Evolutionary conservation across 2,329 filamentous ascomycete species (phyloP), one percentile per base, ranked within the genome.

Genomic region (Teratosphaeria nubilosa): DNA sequence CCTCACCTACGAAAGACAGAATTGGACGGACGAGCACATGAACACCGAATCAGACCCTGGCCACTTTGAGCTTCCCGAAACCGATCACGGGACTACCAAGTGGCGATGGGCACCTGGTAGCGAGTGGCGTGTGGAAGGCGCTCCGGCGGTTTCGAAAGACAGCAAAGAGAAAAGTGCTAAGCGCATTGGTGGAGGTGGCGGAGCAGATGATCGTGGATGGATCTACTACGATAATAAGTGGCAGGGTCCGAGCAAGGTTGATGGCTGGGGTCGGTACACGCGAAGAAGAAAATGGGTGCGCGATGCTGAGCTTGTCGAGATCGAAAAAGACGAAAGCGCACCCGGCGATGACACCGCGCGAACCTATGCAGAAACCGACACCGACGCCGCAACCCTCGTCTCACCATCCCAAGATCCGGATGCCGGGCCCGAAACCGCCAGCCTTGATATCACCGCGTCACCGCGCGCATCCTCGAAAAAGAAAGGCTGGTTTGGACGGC

Each of bases 181-280:
- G 56, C 61, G 65, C 9, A 57, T 63, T 20, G 64, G 62, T 5
- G 66, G 64, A 6, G 65, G 60, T 13, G 68, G 69, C 7, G 68
- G 67, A 13, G 72, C 72, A n/a, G 76, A 78, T 25, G 86, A 82
- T 3, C 85, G 86, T 65, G 94, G 91, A 1, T 99, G 94, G 94
- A 90, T 96, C 41, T 99, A 94, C 73, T 99, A 96, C 70, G 94
- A 99, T 69, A 97, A 92, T 72, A 96, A 96, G 87, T 99, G 94
- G 94, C 86, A 91, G 71, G 87, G 90, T 65, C 91, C 91, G 20
- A 86, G 88, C 16, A 83, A 90, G 60, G 90, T 89, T 3, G 94
- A 99, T 67, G 90, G 91, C 56, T 99, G 94, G 94, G 89, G 89
- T 48, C 85, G 90, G 58, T 99, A 95, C 80, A 99, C 94, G 0